phyloP scores from a whole-genome alignment of 2,329 filamentous ascomycete species.

The Trichophyton verrucosum region DNA sequence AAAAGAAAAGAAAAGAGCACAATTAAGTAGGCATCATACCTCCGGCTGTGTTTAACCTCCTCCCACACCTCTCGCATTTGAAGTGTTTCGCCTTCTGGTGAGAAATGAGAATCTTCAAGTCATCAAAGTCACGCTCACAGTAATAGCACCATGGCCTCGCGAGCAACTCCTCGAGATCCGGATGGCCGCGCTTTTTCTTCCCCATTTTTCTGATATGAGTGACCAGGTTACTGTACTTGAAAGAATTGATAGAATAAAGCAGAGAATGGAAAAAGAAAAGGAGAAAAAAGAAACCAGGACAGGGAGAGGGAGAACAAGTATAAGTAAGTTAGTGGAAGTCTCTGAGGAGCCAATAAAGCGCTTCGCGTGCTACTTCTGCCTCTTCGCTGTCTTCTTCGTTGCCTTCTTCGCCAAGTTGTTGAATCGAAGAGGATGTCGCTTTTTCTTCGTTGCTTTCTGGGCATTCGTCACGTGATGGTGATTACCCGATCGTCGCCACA shows the following conservation, averaged over 20 bases:
- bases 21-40: slow-evolving; percentile 43
- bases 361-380: background rate
- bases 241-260: slow-evolving; percentile 2
- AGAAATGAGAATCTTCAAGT: slow-evolving; percentile 87
- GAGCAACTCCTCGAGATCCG: slow-evolving; percentile 78
- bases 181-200: slow-evolving; percentile 81
- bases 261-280: background rate
- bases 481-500: no score
- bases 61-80: slow-evolving; percentile 84
- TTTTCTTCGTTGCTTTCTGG: background rate
- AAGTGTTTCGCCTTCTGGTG: slow-evolving; percentile 99
- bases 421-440: background rate
- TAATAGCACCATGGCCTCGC: slow-evolving; percentile 92
- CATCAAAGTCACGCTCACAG: slow-evolving; percentile 98
- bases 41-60: slow-evolving; percentile 85
- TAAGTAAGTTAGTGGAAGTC: background rate
- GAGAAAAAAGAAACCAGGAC: background rate
- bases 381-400: background rate
- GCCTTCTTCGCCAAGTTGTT: background rate
- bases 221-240: background rate
- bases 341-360: background rate
- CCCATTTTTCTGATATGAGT: slow-evolving; percentile 46
- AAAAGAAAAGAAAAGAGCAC: slow-evolving; percentile 2
- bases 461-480: no score
- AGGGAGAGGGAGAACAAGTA: background rate